Evolutionary conservation across 2,329 filamentous ascomycete genomes (phyloP).

Genomic region (Cladophialophora carrionii): DNA sequence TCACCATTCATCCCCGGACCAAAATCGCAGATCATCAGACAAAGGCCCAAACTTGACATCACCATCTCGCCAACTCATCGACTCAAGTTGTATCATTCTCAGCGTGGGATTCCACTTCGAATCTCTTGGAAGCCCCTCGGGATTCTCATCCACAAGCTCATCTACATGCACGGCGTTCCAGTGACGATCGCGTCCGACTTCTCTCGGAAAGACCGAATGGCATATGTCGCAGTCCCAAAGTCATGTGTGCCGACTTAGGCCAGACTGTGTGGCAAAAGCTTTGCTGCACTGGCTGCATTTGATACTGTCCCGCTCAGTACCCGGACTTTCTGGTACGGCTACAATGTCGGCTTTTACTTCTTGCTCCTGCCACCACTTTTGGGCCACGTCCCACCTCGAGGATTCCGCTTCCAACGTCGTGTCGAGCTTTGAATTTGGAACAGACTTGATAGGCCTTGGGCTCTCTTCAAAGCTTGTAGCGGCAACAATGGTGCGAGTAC

Average conservation of each 20-base stretch:
- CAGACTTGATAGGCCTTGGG: neutral
- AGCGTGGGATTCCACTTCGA: neutral
- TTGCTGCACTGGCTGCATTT: neutral
- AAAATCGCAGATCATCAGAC: neutral
- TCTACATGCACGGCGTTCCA: neutral
- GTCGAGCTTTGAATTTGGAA: neutral
- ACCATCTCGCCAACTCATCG: neutral
- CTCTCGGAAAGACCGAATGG: neutral
- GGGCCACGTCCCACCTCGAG: neutral
- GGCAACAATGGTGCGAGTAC: neutral
- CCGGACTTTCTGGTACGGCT: neutral
- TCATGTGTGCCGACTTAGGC: neutral
- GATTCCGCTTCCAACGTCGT: neutral
- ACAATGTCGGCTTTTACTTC: neutral
- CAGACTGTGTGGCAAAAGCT: neutral
- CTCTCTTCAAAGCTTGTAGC: neutral
- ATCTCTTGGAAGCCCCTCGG: neutral
- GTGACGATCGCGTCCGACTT: neutral
- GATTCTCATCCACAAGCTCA: neutral
- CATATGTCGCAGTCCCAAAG: neutral
- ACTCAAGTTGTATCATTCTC: neutral
- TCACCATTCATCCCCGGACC: neutral
- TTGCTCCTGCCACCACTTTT: neutral
- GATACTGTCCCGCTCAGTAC: neutral
- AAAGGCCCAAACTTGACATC: neutral